Base-by-base conservation (phyloP, 2,329 filamentous ascomycete species). In the Gnomoniopsis smithogilvyi region DNA sequence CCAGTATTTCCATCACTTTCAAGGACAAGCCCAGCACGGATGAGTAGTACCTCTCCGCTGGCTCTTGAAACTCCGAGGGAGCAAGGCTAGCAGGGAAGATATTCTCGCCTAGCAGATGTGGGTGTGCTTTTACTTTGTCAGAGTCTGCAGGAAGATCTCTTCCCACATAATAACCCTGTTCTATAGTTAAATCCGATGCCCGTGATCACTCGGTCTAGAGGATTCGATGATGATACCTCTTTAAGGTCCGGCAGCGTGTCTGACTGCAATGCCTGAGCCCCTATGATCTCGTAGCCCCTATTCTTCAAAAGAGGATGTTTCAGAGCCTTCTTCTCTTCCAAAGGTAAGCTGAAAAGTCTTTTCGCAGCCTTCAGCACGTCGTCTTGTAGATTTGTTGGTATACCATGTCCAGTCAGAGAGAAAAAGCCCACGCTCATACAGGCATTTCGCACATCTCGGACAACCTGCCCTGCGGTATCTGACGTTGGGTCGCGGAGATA, bases 261-360 rank as follows among this genome's bases (percentile, higher is more conserved):
- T 14, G 73, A 70, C 63, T 81, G 77, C 11, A 80, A 67, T 2
- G 73, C 75, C 61, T 82, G 78, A 2, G 73, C 74, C 6, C 74
- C 71, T 2, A 81, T 68, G 47, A 77, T 69, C 63, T 83, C 80
- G 63, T 82, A 83, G 21, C 80, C 80, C 51, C 80, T 72, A 63
- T 80, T 76, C 52, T 59, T 64, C 41, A 66, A 49, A 14, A 60
- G 57, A 2, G 62, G 51, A 48, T 64, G 64, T 11, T 68, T 71
- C 10, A 79, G 67, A 0, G 53, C 22, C 36, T 43, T 33, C 66
- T 82, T 83, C 49, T 75, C 74, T 22, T 76, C 73, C 2, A 75
- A 64, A 0, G 78, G 73, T 6, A 84, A 73, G 3, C 71, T 68
- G 64, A 86, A 85, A 64, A 85, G 75, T 14, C 69, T 70, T 62